These are phyloP conservation scores for Alternaria incomplexa DNA, from an alignment of 2,329 filamentous ascomycete species.

Conservation along the genomic window DNA sequence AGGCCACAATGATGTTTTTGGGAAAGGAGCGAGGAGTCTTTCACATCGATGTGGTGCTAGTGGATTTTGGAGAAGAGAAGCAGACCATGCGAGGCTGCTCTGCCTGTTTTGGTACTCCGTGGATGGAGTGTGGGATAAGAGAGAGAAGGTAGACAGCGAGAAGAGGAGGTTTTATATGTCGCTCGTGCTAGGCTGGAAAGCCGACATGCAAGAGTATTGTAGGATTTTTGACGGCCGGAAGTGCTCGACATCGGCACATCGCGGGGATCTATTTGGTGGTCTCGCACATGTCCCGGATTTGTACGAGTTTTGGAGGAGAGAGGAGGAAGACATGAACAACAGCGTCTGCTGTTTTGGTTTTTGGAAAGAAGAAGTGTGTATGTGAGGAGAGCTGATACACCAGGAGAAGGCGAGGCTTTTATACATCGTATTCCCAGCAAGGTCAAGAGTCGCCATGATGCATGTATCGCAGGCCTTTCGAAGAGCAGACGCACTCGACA, in stretches of 20 bases:
- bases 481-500: neutral
- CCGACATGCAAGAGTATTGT: accelerated
- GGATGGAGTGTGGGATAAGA: neutral
- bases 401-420: neutral
- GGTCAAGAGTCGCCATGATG: neutral
- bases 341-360: too few relatives aligned
- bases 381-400: too few relatives aligned
- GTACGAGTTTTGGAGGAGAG: too few relatives aligned
- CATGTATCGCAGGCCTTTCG: neutral
- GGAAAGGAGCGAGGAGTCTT: neutral
- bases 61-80: neutral
- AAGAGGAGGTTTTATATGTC: neutral
- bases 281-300: neutral
- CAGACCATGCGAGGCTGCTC: too few relatives aligned
- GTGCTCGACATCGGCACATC: neutral
- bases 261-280: neutral
- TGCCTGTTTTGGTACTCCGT: neutral
- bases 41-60: too few relatives aligned
- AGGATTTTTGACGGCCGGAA: neutral
- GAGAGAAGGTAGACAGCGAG: neutral
- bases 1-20: accelerated
- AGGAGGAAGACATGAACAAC: accelerated
- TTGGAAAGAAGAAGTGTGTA: too few relatives aligned
- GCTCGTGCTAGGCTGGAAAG: too few relatives aligned
- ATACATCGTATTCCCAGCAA: neutral